These are phyloP conservation scores for Annulohypoxylon stygium DNA, from an alignment of 495 filamentous ascomycete genomes.

Conservation along the genomic window DNA sequence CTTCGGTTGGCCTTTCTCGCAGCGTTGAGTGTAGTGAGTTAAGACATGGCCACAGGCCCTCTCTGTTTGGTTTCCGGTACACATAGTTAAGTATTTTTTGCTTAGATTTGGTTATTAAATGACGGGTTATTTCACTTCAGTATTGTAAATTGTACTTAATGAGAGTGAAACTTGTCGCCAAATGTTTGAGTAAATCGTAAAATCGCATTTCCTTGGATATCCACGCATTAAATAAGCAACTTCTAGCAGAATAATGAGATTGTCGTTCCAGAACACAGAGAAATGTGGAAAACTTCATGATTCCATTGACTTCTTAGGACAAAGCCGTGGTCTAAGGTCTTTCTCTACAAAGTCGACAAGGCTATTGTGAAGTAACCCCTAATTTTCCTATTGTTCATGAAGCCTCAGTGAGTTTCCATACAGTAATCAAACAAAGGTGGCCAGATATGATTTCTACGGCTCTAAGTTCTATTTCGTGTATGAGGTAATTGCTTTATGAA, in stretches of 20 bases:
- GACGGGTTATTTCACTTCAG: not conserved
- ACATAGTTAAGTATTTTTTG: slow-evolving; percentile 37
- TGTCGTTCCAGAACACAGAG: slow-evolving; percentile 5
- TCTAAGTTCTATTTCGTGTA: not conserved
- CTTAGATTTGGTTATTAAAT: not conserved
- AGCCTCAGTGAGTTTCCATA: not conserved
- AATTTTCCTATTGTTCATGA: not conserved
- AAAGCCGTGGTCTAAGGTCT: not conserved
- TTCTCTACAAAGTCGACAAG: slow-evolving; percentile 8
- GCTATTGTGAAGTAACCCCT: slow-evolving; percentile 4
- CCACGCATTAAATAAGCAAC: slow-evolving; percentile 10
- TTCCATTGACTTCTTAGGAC: not conserved
- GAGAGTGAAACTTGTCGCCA: slow-evolving; percentile 1
- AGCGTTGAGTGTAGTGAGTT: slow-evolving; percentile 35
- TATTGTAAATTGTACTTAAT: not conserved
- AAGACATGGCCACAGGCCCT: slow-evolving; percentile 46
- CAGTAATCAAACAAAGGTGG: not conserved
- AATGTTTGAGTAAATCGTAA: not conserved
- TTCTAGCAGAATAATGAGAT: not conserved
- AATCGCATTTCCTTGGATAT: not conserved
- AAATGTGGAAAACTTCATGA: not conserved
- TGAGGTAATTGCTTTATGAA: not conserved
- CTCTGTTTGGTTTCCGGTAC: slow-evolving; percentile 35
- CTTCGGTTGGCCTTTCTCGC: slow-evolving; percentile 8
- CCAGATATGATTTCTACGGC: not conserved